Base-by-base conservation (phyloP, 2,329 filamentous ascomycete species). In the Aspergillus sp. region DNA sequence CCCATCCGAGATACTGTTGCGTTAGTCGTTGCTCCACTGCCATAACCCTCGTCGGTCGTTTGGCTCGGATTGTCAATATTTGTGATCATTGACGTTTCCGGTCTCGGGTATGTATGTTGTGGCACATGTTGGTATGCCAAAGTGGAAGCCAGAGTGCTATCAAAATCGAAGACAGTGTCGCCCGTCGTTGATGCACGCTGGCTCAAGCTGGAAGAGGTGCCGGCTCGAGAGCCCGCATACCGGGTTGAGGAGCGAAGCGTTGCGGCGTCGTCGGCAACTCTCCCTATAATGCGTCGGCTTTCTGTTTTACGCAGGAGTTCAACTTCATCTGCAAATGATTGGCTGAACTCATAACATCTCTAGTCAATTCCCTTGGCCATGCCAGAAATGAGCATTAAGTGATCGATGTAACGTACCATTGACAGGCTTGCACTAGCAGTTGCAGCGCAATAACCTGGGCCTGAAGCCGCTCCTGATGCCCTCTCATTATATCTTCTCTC, bases 381-480 rank as follows among this genome's bases (percentile, higher is more conserved):
- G 8, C 8, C 11, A 30, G 26, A 30, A 30, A 30, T 11, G 26
- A 11, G 26, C 26, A 47, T 2, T 18, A 15, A 26, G 26, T 34
- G 9, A n/a, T n/a, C 13, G 22, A 22, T 12, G 15, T n/a, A 20
- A 30, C 65, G 63, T 52, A 76, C 74, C 73, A 75, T 64, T 75
- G 71, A 45, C 69, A 73, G 32, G 71, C 72, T 56, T 76, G 72
- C 20, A 76, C 60, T 48, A 77, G 60, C 20, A 76, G 53, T 43
- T 76, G 73, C 17, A 76, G 62, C 11, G 74, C 74, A 38, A 68
- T 62, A 5, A 76, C 69, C 52, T 76, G 74, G 18, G 70, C 66
- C 24, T 70, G 72, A 44, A 76, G 56, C 48, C 68, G 64, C 24
- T 71, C 66, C 55, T 72, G 66, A 48, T 76, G 71, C 26, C 64